Conservation (phyloP, 768 basidiomycete species). For the Roridomyces roridus region DNA sequence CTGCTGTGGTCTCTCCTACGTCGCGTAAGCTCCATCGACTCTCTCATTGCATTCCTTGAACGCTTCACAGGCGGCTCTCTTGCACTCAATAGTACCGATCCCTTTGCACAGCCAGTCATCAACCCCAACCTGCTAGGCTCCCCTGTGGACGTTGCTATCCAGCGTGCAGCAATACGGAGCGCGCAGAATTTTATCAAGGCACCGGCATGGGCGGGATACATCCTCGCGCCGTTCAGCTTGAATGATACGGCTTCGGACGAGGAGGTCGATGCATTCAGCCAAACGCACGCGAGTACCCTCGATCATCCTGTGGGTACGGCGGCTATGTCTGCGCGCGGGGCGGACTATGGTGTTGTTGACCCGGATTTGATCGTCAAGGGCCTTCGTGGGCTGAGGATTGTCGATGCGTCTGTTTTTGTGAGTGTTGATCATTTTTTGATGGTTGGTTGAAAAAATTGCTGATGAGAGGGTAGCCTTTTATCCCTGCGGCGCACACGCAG, state of each 20-base stretch:
- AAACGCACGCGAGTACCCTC: conserved; percentile 3
- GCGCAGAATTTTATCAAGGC: conserved; percentile 18
- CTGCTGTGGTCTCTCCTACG: conserved; percentile 24
- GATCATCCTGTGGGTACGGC: conserved; percentile 32
- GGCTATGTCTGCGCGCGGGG: conserved; percentile 25
- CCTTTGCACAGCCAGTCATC: conserved; percentile 49
- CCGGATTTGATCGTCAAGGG: conserved; percentile 35
- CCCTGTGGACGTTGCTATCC: conserved; percentile 22
- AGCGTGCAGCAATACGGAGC: conserved; percentile 25
- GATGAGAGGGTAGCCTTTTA: conserved; percentile 5
- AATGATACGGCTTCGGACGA: conserved; percentile 20
- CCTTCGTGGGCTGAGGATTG: conserved; percentile 30
- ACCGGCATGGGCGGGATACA: conserved; percentile 22
- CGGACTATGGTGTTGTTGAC: conserved; percentile 32
- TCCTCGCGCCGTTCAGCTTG: conserved; percentile 10
- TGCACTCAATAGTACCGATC: conserved; percentile 41
- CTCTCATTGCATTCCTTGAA: background rate
- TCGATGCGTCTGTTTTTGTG: conserved; percentile 33
- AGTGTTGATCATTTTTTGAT: background rate
- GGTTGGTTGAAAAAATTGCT: background rate
- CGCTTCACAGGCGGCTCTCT: conserved; percentile 32
- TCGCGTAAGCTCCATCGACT: conserved; percentile 21
- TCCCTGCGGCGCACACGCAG: conserved; percentile 17
- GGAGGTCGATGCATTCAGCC: conserved; percentile 23
- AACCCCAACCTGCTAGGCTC: conserved; percentile 47